Percentiles rank a stretch among this genome's conserved stretches.
phyloP scores from a whole-genome alignment of 2,329 filamentous ascomycete species.

The Shiraia bambusicola region DNA sequence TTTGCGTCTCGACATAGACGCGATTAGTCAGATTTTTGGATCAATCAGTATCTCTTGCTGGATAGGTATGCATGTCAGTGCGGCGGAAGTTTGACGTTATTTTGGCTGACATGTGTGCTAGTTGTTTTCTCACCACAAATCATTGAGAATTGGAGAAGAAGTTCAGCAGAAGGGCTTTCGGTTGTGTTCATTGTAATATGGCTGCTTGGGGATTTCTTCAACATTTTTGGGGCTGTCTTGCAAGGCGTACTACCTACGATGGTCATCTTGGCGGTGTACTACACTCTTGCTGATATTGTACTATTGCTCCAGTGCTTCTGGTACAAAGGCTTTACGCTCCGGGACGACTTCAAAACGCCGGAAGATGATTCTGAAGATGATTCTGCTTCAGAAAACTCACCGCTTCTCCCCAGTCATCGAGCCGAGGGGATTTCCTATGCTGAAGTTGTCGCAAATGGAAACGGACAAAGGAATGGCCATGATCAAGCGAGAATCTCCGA shows the following conservation, averaged over 20 bases:
- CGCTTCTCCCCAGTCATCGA: conserved; percentile 35
- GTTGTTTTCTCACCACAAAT: conserved; percentile 96
- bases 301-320: conserved; percentile 90
- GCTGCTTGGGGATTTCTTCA: conserved; percentile 93
- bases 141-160: conserved; percentile 85
- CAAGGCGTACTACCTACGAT: conserved; percentile 94
- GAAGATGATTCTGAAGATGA: conserved; percentile 28
- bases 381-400: conserved; percentile 39
- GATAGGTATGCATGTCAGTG: conserved; percentile 56
- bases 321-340: conserved; percentile 74
- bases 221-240: conserved; percentile 87
- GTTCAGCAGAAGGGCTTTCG: conserved; percentile 83
- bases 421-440: conserved; percentile 22
- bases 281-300: conserved; percentile 88
- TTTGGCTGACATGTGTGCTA: conserved; percentile 16
- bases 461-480: conserved; percentile 24
- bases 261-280: conserved; percentile 92
- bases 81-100: not conserved
- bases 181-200: conserved; percentile 91
- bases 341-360: conserved; percentile 34
- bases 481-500: conserved; percentile 41
- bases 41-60: conserved; percentile 97
- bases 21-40: conserved; percentile 88
- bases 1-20: conserved; percentile 78
- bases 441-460: conserved; percentile 19